Evolutionary conservation across 768 basidiomycete species (phyloP), one percentile per base, ranked within the genome.

Genomic region (Leucocoprinus sp.): DNA sequence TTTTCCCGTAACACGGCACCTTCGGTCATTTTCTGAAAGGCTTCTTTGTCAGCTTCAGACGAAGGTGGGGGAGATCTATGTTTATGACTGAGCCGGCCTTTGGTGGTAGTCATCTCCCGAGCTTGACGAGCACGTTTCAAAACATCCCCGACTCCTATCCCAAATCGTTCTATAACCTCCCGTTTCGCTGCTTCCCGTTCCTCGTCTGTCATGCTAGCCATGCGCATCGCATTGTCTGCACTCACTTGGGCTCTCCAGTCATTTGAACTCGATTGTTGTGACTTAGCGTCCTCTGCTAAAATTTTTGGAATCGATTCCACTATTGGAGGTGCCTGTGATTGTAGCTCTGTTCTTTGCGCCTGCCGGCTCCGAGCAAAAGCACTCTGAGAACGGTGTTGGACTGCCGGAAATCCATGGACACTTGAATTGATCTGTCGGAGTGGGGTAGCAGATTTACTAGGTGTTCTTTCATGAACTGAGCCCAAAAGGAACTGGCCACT

Each of bases 141-240:
- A 2, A 88, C 60, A 36, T 81, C 80, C 2, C 70, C 68, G 8
- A 90, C 69, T 14, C 75, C 78, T 1, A 71, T 65, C 0, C 90
- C 91, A 56, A 93, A 81, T 36, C 75, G 72, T 49, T 86, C 79
- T 21, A 86, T 45, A 33, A 93, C 75, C 50, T 88, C 76, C 41
- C 64, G 63, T 35, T 69, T 67, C 59, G 85, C 89, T 42, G 74
- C 60, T 50, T 82, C 78, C 8, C 80, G 69, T 58, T 93, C 84
- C 12, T 78, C 77, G 8, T 75, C 73, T 2, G 73, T 71, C 92
- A 93, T 93, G 1, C 55, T 60, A 14, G 74, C 75, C 1, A 93
- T 74, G 22, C 64, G 62, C 8, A 64, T 60, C 47, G 74, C 69
- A 52, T 93, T 93, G 55, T 90, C 84, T 44, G 69, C 67, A 53